phyloP scores from a whole-genome alignment of 306 rosid species.

The Cicer yamashitae region DNA sequence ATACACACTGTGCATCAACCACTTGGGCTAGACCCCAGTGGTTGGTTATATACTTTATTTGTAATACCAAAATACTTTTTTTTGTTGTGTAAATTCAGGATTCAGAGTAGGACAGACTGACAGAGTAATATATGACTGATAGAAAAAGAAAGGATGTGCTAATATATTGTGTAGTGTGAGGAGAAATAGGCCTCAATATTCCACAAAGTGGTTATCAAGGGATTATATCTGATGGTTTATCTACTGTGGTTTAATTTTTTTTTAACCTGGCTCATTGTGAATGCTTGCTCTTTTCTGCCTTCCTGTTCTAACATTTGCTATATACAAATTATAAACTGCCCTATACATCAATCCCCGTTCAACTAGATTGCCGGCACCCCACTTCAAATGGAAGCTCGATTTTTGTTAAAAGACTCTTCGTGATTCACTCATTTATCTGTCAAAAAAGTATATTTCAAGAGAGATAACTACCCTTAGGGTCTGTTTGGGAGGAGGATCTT shows the following conservation, averaged over 20 bases:
- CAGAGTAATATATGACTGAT: not conserved
- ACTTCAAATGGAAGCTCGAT: slow-evolving; percentile 1
- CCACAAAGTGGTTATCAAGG: slow-evolving; percentile 15
- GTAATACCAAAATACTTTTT: not conserved
- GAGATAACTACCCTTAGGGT: not conserved
- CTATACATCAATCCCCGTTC: not conserved
- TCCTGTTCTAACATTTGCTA: slow-evolving; percentile 5
- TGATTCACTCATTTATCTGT: not conserved
- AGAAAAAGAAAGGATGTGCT: slow-evolving; percentile 20
- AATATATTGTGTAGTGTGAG: slow-evolving; percentile 10
- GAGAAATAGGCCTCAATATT: slow-evolving; percentile 33
- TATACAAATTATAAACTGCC: not conserved
- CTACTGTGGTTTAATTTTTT: slow-evolving; percentile 10
- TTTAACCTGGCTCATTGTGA: not conserved
- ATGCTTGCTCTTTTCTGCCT: not conserved
- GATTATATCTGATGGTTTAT: slow-evolving; percentile 28
- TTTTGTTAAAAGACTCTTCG: not conserved
- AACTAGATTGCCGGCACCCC: slow-evolving; percentile 2
- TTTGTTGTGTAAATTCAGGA: slow-evolving; percentile 14
- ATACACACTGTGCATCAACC: too few relatives aligned
- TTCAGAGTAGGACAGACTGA: slow-evolving; percentile 11
- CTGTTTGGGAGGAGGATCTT: too few relatives aligned
- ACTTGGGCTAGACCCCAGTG: too few relatives aligned
- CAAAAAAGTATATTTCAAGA: not conserved
- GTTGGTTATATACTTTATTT: slow-evolving; percentile 6